Conservation (phyloP, 2,329 filamentous ascomycete genomes). For the Decorospora gaudefroyi region DNA sequence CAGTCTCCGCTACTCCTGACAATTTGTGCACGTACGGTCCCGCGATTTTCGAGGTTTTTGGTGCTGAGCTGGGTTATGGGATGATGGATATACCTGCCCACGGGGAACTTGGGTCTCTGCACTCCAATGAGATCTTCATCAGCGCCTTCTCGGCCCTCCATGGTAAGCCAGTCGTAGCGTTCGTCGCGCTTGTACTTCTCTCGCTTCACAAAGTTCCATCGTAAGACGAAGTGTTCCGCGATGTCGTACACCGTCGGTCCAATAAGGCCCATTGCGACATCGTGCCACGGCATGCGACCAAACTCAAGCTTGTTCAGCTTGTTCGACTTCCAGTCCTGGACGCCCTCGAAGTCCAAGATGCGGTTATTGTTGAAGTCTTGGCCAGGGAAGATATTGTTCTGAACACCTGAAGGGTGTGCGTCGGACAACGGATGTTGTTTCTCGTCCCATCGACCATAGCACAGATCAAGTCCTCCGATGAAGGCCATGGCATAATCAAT, state of each 20-base stretch:
- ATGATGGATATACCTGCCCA: constrained; percentile 84
- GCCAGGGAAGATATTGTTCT: constrained; percentile 86
- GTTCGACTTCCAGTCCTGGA: constrained; percentile 90
- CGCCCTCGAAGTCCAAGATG: constrained; percentile 91
- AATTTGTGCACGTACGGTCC: constrained; percentile 79
- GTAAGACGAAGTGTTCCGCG: constrained; percentile 88
- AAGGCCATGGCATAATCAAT: constrained; percentile 91
- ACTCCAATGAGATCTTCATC: constrained; percentile 87
- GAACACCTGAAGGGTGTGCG: constrained; percentile 80
- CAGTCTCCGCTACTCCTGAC: constrained; percentile 91
- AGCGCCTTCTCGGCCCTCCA: constrained; percentile 75
- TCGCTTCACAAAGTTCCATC: constrained; percentile 96
- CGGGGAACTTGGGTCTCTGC: constrained; percentile 84
- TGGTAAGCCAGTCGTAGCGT: constrained; percentile 79
- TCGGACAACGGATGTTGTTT: constrained; percentile 85
- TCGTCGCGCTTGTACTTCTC: constrained; percentile 95
- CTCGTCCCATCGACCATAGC: constrained; percentile 92
- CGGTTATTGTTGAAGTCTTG: constrained; percentile 99
- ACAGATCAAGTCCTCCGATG: constrained; percentile 91
- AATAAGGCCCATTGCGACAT: constrained; percentile 88
- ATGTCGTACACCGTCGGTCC: constrained; percentile 92
- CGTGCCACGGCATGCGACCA: constrained; percentile 98
- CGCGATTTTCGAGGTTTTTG: constrained; percentile 64
- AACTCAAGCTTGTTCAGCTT: constrained; percentile 89
- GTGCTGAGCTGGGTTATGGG: constrained; percentile 70